Base-by-base conservation (phyloP, 164 flowering plant species). In the Kalanchoe fedtschenkoi region DNA sequence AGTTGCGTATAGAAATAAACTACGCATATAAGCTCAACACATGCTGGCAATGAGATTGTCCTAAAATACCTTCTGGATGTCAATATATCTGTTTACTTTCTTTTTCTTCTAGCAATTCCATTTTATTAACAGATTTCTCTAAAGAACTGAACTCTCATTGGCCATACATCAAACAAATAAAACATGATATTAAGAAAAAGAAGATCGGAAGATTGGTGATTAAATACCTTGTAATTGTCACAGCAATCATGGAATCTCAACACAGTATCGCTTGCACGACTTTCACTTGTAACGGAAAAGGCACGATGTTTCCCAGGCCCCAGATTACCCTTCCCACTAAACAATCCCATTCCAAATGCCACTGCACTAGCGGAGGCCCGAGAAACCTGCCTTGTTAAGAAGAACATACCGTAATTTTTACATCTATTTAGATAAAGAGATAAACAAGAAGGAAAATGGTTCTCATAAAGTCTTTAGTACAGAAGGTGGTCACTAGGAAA, bases 311-410 rank as follows among this genome's bases (percentile, higher is more conserved):
- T 71, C 34, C 89, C 96, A 24, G 80, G 81, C 60, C 96, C 97
- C 65, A 93, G 86, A 68, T 38, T 77, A 68, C 98, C 97, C 67
- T 57, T 83, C 34, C 77, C 92, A 70, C 80, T 69, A 59, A 90
- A 84, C 37, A 90, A 76, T 8, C 96, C 97, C 83, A 93, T 83
- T 51, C 97, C 99, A 83, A 93, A 93, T 69, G 99, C 92, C 66
- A 93, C 99, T 64, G 99, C 99, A 75, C 99, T 93, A 61, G 99
- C 96, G 38, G 99, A 86, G 55, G 99, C 96, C 43, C 97, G 87
- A 59, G 95, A 90, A 66, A 93, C 73, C 99, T 93, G 58, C 46
- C 28, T 34, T 60, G 63, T 62, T 5, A 43, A 46, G 65, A 19
- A 68, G 17, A n/a, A 55, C 59, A 67, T 22, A 64, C 3, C 65